A percentile compares a stretch with the other conserved stretches of the same genome.
Conservation (phyloP, 2,329 filamentous ascomycete genomes). For the Ploettnerulaceae sp. region DNA sequence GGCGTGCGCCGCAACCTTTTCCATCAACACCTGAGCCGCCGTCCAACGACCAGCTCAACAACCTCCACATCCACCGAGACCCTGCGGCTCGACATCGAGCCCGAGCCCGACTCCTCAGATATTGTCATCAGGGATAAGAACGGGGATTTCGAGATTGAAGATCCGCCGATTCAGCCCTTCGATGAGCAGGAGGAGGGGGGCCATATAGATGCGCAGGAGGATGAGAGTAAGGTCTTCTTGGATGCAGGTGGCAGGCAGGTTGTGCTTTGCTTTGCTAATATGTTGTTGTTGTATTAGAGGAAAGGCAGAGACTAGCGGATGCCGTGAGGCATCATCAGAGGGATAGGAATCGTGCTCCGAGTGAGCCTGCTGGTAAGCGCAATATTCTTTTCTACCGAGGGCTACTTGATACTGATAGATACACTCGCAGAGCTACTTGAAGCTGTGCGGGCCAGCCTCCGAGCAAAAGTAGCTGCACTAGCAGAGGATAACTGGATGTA, state of each 20-base stretch:
- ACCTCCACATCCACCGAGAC: constrained; percentile 42
- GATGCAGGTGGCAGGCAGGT: neutral
- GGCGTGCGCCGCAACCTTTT: constrained; percentile 52
- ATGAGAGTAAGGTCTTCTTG: constrained; percentile 41
- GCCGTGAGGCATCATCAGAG: constrained; percentile 57
- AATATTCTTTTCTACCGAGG: neutral
- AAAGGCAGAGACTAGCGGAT: constrained; percentile 55
- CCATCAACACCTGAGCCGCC: constrained; percentile 53
- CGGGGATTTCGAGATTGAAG: constrained; percentile 57
- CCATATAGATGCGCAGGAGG: constrained; percentile 53
- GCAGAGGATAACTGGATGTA: constrained; percentile 92
- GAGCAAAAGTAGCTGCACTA: constrained; percentile 66
- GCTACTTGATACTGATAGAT: neutral
- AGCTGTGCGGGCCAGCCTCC: constrained; percentile 63
- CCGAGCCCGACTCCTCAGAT: constrained; percentile 42
- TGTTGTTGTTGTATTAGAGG: constrained; percentile 41
- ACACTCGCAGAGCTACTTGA: constrained; percentile 47
- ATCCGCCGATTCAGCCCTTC: constrained; percentile 48
- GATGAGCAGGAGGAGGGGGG: constrained; percentile 48
- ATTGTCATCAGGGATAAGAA: constrained; percentile 60
- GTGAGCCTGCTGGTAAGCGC: constrained; percentile 60
- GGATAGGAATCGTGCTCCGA: constrained; percentile 49
- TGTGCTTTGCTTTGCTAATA: constrained; percentile 24
- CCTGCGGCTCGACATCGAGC: constrained; percentile 45
- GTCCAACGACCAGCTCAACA: constrained; percentile 46